Evolutionary conservation across 2,329 filamentous ascomycete species (phyloP).

Genomic region (Cercospora zeina): DNA sequence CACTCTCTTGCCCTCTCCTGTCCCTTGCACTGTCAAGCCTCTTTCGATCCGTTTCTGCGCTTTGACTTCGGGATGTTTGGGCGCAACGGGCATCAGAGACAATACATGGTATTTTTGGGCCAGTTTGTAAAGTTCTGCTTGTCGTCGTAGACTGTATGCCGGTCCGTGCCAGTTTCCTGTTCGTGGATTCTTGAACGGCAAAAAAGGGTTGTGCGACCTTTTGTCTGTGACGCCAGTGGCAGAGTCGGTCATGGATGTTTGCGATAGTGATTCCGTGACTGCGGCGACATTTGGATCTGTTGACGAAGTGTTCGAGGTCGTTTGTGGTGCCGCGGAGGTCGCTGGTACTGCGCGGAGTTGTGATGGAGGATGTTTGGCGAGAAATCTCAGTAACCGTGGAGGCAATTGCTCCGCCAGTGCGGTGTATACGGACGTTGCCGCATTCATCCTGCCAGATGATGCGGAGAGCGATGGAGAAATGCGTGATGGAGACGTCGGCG

Average conservation of each 20-base stretch:
- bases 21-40: constrained; percentile 84
- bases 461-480: neutral
- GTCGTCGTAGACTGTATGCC: constrained; percentile 76
- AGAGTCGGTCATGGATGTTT: constrained; percentile 15
- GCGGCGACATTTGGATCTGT: constrained; percentile 44
- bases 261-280: constrained; percentile 37
- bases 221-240: constrained; percentile 41
- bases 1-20: constrained; percentile 80
- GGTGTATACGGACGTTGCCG: constrained; percentile 41
- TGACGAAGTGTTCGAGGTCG: constrained; percentile 43
- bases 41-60: constrained; percentile 72
- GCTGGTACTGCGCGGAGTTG: constrained; percentile 27
- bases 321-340: constrained; percentile 22
- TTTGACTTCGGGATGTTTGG: constrained; percentile 56
- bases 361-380: constrained; percentile 81
- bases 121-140: constrained; percentile 88
- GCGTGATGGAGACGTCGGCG: constrained; percentile 1
- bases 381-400: constrained; percentile 76
- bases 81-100: constrained; percentile 38
- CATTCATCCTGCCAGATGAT: constrained; percentile 19
- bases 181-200: constrained; percentile 70
- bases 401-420: constrained; percentile 73
- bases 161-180: constrained; percentile 85
- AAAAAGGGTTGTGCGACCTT: constrained; percentile 69
- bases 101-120: constrained; percentile 59